Percentiles rank a stretch among this genome's conserved stretches.
Conservation (phyloP, 2,329 filamentous ascomycete genomes). For the Emergomyces orientalis region DNA sequence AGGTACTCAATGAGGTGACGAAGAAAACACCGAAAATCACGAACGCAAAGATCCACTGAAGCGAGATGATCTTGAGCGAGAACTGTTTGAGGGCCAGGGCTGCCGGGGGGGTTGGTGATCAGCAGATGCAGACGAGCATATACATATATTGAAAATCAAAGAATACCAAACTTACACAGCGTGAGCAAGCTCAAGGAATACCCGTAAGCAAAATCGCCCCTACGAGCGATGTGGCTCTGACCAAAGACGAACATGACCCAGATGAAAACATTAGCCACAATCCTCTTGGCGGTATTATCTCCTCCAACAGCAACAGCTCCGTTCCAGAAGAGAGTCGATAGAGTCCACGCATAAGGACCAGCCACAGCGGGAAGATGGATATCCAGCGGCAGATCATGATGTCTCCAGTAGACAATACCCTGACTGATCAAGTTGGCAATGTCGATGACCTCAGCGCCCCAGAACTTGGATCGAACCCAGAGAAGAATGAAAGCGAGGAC, state of each 20-base stretch:
- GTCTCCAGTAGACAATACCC: conserved; percentile 67
- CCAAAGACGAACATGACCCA: conserved; percentile 75
- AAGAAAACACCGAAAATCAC: conserved; percentile 69
- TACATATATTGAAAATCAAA: too few relatives aligned
- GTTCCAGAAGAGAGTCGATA: conserved; percentile 81
- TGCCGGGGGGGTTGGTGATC: conserved; percentile 20
- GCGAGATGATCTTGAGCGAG: conserved; percentile 58
- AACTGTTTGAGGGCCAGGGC: conserved; percentile 70
- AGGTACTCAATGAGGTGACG: conserved; percentile 49
- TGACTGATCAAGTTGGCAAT: conserved; percentile 78
- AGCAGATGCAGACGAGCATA: conserved; percentile 1
- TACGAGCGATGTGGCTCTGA: conserved; percentile 61
- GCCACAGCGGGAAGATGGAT: conserved; percentile 69
- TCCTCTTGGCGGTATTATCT: conserved; percentile 57
- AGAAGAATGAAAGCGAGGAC: conserved; percentile 75
- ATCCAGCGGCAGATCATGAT: conserved; percentile 59
- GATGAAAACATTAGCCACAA: conserved; percentile 79
- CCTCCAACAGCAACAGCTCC: conserved; percentile 72
- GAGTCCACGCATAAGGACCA: conserved; percentile 75
- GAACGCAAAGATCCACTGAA: conserved; percentile 92
- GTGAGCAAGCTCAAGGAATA: conserved; percentile 66
- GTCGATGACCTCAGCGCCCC: conserved; percentile 65
- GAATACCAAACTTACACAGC: conserved; percentile 46
- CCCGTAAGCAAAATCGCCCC: conserved; percentile 69
- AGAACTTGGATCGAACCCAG: conserved; percentile 67